Evolutionary conservation across 2,329 filamentous ascomycete genomes (phyloP), one percentile per base, ranked within the genome.

Genomic region (Microdochium trichocladiopsis): DNA sequence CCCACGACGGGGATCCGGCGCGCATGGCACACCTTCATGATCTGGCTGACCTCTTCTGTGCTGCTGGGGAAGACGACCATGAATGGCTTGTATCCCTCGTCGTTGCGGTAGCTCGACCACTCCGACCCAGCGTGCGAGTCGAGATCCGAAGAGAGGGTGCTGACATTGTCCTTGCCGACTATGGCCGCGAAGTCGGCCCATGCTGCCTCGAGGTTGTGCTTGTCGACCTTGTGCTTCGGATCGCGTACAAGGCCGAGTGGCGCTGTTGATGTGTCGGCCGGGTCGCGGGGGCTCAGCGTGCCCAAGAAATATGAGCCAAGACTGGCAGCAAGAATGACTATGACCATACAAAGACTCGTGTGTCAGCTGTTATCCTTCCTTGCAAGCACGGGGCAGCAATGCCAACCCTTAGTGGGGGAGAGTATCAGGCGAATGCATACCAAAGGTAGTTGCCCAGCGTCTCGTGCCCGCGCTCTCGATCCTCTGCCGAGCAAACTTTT

Each of bases 21-120:
- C 58, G 74, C 69, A 60, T 90, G 83, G 66, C 88, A 92, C 47
- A 91, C 69, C 66, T 88, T 89, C 83, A 90, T 90, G 53, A 92
- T 82, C 41, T 75, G 71, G 28, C 83, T 86, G 8, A 92, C 87
- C 52, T 93, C 83, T 55, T 88, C 81, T 1, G 88, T 93, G 23
- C 75, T 82, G n/a, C 70, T 75, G 0, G 88, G 89, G 59, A 84
- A 89, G 14, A 91, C 76, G 11, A 93, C 76, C 66, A 90, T 78
- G 63, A 87, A 87, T 12, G 82, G 77, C 47, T 74, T 71, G 53
- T 83, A 72, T 2, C 72, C 64, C 14, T 72, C 67, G 25, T 70
- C 68, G 48, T 72, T 68, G 48, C 71, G 72, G 66, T 86, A 80
- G 25, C 80, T 78, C 47, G 82, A 86, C 83, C 83, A 87, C 47